Percentiles rank a stretch among this genome's conserved stretches.
phyloP scores from a whole-genome alignment of 2,329 filamentous ascomycete species.

The Niveomyces coronatus region DNA sequence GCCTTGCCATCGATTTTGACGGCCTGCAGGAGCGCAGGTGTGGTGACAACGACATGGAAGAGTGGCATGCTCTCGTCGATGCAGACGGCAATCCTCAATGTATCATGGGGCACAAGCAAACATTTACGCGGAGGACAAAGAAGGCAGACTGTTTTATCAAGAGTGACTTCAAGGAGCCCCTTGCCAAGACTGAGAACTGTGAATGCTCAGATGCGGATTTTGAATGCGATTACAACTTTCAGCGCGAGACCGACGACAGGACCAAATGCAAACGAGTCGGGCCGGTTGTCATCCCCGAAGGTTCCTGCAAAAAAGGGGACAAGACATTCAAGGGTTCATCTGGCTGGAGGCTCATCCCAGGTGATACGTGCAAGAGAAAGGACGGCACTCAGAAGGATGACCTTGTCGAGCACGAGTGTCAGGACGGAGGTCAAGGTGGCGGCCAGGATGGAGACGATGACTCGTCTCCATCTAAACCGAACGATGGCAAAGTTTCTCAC shows the following conservation, averaged over 20 bases:
- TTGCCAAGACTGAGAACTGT: slow-evolving; percentile 61
- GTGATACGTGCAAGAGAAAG: slow-evolving; percentile 58
- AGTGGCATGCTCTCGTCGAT: slow-evolving; percentile 78
- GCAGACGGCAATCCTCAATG: slow-evolving; percentile 73
- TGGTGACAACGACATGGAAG: slow-evolving; percentile 66
- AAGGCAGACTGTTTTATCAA: slow-evolving; percentile 83
- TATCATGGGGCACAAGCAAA: slow-evolving; percentile 93
- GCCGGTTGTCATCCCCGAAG: slow-evolving; percentile 55
- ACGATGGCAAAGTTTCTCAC: slow-evolving; percentile 55
- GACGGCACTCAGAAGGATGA: slow-evolving; percentile 57
- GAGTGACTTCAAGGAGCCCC: slow-evolving; percentile 70
- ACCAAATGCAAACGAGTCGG: slow-evolving; percentile 58
- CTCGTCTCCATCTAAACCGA: slow-evolving; percentile 29
- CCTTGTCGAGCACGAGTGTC: slow-evolving; percentile 64
- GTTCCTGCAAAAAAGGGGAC: slow-evolving; percentile 56
- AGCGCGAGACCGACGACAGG: slow-evolving; percentile 51
- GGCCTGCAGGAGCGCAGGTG: slow-evolving; percentile 74
- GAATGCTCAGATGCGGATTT: slow-evolving; percentile 78
- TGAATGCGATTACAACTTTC: slow-evolving; percentile 93
- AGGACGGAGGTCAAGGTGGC: slow-evolving; percentile 30
- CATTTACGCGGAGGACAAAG: slow-evolving; percentile 74
- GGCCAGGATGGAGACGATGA: slow-evolving; percentile 2
- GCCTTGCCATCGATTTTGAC: slow-evolving; percentile 75
- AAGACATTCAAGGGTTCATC: slow-evolving; percentile 77
- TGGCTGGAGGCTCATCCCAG: slow-evolving; percentile 86